Conservation (phyloP, 2,329 filamentous ascomycete genomes). For the Diplocarpon rosae region DNA sequence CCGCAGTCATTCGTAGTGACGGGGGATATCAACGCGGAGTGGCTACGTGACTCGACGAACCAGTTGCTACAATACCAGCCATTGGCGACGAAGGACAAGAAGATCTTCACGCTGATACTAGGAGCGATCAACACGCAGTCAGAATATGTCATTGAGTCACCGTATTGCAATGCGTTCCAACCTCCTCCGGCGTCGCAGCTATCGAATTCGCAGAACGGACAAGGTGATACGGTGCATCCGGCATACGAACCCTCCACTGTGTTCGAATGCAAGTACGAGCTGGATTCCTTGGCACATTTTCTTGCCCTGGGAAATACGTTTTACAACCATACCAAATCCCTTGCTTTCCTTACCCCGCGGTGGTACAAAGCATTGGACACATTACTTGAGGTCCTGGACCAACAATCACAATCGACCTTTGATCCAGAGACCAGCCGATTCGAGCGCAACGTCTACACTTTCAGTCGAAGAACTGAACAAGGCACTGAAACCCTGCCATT, state of each 20-base stretch:
- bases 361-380: constrained; percentile 73
- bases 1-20: constrained; percentile 89
- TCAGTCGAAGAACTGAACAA: constrained; percentile 65
- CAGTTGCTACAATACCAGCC: constrained; percentile 84
- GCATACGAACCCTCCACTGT: constrained; percentile 73
- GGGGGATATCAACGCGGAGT: constrained; percentile 86
- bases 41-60: constrained; percentile 87
- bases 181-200: constrained; percentile 78
- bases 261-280: constrained; percentile 98
- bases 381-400: constrained; percentile 60
- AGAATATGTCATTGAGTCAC: constrained; percentile 87
- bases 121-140: constrained; percentile 94
- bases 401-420: constrained; percentile 77
- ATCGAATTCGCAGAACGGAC: constrained; percentile 60
- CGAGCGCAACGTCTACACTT: constrained; percentile 70
- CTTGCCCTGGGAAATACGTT: constrained; percentile 79
- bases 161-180: constrained; percentile 98
- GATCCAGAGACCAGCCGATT: constrained; percentile 53
- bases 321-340: constrained; percentile 66
- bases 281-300: constrained; percentile 91
- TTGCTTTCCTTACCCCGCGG: constrained; percentile 63
- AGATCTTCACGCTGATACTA: constrained; percentile 68
- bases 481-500: constrained; percentile 88
- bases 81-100: constrained; percentile 69
- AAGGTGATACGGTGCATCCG: constrained; percentile 77